Conservation (phyloP, 2,329 filamentous ascomycete genomes). For the Aspergillus latus region DNA sequence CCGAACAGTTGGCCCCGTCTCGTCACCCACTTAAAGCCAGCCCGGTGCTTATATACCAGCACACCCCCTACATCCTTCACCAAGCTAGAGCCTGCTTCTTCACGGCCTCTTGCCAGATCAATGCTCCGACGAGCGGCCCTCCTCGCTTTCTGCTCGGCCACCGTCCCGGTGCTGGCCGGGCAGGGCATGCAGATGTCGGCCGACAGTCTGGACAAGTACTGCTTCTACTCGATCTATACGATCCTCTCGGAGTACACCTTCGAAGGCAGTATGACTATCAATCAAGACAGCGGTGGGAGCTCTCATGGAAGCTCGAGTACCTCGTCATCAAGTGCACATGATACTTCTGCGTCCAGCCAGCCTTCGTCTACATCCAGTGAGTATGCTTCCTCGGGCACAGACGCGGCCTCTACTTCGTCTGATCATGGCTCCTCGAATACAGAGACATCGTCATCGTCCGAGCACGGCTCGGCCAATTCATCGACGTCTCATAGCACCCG, state of each 20-base stretch:
- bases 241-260: background rate
- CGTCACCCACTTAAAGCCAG: no score
- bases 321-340: no score
- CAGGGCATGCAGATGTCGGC: background rate
- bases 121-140: background rate
- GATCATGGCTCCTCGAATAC: no score
- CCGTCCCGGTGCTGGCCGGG: background rate
- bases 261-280: background rate
- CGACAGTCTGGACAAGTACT: conserved; percentile 12
- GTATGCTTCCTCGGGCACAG: no score
- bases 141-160: background rate
- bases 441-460: no score
- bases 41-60: background rate
- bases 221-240: conserved; percentile 18
- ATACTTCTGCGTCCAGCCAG: no score
- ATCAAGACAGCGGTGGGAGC: background rate
- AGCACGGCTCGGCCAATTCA: no score
- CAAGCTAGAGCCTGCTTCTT: background rate
- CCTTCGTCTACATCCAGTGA: no score
- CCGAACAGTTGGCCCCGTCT: no score
- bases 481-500: background rate
- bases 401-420: no score
- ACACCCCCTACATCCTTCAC: background rate
- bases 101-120: background rate
- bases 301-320: background rate